Conservation (phyloP, 2,329 filamentous ascomycete species). For the Conoideocrella luteorostrata region DNA sequence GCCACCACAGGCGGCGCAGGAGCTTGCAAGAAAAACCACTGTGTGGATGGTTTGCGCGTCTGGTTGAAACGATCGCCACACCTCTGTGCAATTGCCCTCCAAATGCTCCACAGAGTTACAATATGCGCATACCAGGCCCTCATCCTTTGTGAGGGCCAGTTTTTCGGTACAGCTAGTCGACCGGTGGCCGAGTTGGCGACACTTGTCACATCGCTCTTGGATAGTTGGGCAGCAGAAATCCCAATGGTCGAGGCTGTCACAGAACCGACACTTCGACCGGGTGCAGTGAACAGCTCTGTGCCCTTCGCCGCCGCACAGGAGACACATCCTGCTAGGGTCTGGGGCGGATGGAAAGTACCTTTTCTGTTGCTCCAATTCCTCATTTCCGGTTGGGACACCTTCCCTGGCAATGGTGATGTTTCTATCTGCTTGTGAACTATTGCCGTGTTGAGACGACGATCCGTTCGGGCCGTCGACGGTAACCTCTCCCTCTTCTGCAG, state of each 20-base stretch:
- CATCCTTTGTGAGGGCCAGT: slow-evolving; percentile 43
- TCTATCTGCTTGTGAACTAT: background rate
- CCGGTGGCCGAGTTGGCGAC: slow-evolving; percentile 56
- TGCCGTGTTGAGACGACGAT: background rate
- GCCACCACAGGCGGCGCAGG: slow-evolving; percentile 51
- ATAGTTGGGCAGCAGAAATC: slow-evolving; percentile 44
- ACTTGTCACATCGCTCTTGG: slow-evolving; percentile 48
- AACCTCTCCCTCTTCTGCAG: slow-evolving; percentile 3
- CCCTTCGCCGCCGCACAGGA: slow-evolving; percentile 42
- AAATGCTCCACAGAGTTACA: slow-evolving; percentile 51
- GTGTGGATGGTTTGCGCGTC: slow-evolving; percentile 34
- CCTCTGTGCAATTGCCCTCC: slow-evolving; percentile 51
- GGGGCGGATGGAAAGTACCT: slow-evolving; percentile 47
- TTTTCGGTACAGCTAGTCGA: slow-evolving; percentile 48
- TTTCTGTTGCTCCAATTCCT: slow-evolving; percentile 32
- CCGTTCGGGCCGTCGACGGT: slow-evolving; percentile 2
- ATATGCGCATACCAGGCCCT: slow-evolving; percentile 52
- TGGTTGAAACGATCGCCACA: slow-evolving; percentile 53
- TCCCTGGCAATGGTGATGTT: slow-evolving; percentile 11
- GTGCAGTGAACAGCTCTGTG: slow-evolving; percentile 42
- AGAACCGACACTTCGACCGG: slow-evolving; percentile 41
- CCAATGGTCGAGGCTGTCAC: slow-evolving; percentile 38
- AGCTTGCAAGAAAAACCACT: slow-evolving; percentile 42
- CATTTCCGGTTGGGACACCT: slow-evolving; percentile 21
- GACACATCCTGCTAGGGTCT: slow-evolving; percentile 38